Percentiles rank a stretch among this genome's conserved stretches.
Evolutionary conservation across 106 monocot species (phyloP).

Genomic region (Alisma plantagoaquatica): DNA sequence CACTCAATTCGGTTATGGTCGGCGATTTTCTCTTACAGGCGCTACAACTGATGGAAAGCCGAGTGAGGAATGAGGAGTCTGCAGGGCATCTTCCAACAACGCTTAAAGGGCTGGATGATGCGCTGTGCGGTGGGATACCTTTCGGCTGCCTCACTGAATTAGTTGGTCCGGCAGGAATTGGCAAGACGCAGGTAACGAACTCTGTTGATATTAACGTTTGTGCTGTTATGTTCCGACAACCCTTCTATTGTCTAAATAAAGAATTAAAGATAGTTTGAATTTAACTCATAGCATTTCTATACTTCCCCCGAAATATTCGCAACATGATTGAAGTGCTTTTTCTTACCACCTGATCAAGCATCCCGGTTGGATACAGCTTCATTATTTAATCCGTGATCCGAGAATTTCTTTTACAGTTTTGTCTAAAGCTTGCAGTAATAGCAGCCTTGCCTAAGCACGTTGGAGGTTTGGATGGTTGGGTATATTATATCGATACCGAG

Average conservation of each 20-base stretch:
- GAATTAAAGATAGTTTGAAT: too few species aligned
- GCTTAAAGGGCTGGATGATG: constrained; percentile 64
- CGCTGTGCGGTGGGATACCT: constrained; percentile 74
- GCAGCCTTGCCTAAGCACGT: constrained; percentile 66
- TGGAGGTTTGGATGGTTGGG: constrained; percentile 87
- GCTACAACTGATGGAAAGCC: constrained; percentile 56
- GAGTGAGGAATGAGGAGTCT: constrained; percentile 17
- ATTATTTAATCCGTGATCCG: too few species aligned
- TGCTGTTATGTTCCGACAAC: neutral
- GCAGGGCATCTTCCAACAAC: constrained; percentile 43
- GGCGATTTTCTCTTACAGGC: constrained; percentile 46
- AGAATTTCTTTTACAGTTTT: constrained; percentile 47
- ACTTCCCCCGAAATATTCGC: too few species aligned
- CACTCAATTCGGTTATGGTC: too few species aligned
- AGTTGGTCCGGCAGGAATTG: constrained; percentile 94
- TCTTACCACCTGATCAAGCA: too few species aligned
- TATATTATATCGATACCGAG: constrained; percentile 87
- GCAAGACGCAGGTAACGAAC: constrained; percentile 71
- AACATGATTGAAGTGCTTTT: too few species aligned
- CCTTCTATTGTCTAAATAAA: too few species aligned
- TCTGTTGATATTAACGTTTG: neutral
- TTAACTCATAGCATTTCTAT: too few species aligned
- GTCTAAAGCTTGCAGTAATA: constrained; percentile 73
- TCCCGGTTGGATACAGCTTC: too few species aligned
- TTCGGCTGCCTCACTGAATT: constrained; percentile 70